phyloP scores from a whole-genome alignment of 164 flowering plant species.

The Echeveria elegans region DNA sequence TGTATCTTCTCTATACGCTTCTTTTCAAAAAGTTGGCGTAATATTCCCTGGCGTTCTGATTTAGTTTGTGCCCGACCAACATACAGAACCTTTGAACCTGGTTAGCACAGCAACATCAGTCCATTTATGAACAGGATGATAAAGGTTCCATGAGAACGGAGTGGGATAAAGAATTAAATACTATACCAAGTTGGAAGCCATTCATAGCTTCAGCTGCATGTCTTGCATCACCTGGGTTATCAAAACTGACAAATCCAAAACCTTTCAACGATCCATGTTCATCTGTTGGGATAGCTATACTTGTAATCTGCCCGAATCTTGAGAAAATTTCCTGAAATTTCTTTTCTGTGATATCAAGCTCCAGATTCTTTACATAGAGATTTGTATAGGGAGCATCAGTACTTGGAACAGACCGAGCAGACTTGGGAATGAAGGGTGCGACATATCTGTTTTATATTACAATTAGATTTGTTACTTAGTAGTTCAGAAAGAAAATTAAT shows the following conservation, averaged over 20 bases:
- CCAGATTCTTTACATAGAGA: slow-evolving; percentile 75
- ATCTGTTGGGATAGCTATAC: slow-evolving; percentile 48
- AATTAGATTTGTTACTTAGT: neutral
- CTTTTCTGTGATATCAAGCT: slow-evolving; percentile 51
- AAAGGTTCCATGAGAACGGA: neutral
- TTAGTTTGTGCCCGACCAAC: slow-evolving; percentile 89
- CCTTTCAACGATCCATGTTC: slow-evolving; percentile 60
- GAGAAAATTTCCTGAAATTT: slow-evolving; percentile 50
- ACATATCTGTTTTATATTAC: slow-evolving; percentile 41
- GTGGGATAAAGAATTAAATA: neutral
- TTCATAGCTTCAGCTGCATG: slow-evolving; percentile 57
- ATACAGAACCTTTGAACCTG: slow-evolving; percentile 68
- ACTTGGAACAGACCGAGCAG: slow-evolving; percentile 41
- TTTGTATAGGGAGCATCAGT: slow-evolving; percentile 62
- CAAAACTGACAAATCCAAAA: slow-evolving; percentile 89
- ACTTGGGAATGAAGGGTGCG: slow-evolving; percentile 48
- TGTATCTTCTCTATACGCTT: slow-evolving; percentile 51
- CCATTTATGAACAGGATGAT: neutral
- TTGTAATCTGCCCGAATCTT: slow-evolving; percentile 57
- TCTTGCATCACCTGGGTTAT: slow-evolving; percentile 60
- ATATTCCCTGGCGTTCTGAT: slow-evolving; percentile 60
- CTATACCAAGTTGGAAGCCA: slow-evolving; percentile 60
- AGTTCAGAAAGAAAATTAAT: neutral
- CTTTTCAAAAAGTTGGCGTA: slow-evolving; percentile 62
- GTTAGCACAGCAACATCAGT: neutral